phyloP scores from a whole-genome alignment of 768 basidiomycete species.

The Leccinum longicurvipes region DNA sequence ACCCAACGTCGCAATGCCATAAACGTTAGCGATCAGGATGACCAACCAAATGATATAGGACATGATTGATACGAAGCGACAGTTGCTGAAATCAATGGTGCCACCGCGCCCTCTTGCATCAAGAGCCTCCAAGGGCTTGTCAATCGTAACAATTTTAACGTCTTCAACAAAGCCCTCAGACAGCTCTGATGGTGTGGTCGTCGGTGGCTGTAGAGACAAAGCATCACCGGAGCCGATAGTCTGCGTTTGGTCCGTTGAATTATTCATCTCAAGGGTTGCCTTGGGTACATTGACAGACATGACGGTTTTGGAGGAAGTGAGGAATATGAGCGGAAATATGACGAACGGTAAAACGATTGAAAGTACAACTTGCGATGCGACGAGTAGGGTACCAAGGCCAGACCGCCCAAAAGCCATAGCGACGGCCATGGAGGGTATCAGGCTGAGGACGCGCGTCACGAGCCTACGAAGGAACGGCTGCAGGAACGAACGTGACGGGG shows the following conservation, averaged over 20 bases:
- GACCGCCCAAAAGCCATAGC: constrained; percentile 40
- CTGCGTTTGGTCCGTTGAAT: not conserved
- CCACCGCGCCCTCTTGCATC: constrained; percentile 9
- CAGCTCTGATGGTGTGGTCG: not conserved
- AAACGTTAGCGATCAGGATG: constrained; percentile 48
- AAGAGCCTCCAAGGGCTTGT: not conserved
- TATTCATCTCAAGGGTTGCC: not conserved
- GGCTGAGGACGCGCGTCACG: constrained; percentile 42
- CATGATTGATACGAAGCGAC: constrained; percentile 34
- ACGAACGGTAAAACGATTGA: constrained; percentile 46
- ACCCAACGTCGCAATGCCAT: constrained; percentile 48
- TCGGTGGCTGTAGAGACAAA: not conserved
- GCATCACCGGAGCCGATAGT: constrained; percentile 10
- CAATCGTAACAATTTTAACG: not conserved
- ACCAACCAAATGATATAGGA: constrained; percentile 48
- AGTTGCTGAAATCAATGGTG: constrained; percentile 41
- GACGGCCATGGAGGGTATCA: constrained; percentile 43
- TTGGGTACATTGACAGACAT: constrained; percentile 16
- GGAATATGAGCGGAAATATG: constrained; percentile 40
- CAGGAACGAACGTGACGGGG: not conserved
- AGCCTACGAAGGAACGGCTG: constrained; percentile 39
- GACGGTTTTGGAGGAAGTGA: constrained; percentile 36
- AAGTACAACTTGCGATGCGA: constrained; percentile 46
- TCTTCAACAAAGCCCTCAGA: not conserved
- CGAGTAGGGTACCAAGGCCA: constrained; percentile 46